A percentile compares a stretch with the other conserved stretches of the same genome.
These are phyloP conservation scores for Mariannaea sp. DNA, from an alignment of 2,329 filamentous ascomycete species.

Conservation along the genomic window DNA sequence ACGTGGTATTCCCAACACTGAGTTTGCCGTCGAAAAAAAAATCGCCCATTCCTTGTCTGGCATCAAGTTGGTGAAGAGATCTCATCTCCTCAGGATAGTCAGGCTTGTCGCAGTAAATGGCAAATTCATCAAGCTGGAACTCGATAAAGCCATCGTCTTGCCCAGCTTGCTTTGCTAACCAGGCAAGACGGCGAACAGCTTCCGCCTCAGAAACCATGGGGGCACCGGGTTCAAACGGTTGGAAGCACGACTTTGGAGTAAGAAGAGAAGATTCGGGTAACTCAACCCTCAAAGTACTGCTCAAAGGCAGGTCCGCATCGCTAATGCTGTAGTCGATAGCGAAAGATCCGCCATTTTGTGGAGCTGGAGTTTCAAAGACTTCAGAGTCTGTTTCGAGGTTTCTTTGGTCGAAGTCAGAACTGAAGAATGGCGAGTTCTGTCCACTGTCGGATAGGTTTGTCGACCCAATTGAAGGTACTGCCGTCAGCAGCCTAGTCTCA, in stretches of 20 bases:
- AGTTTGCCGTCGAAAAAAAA: conserved; percentile 67
- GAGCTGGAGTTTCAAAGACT: conserved; percentile 3
- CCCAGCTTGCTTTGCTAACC: conserved; percentile 15
- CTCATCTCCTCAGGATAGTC: conserved; percentile 55
- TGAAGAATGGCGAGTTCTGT: conserved; percentile 3
- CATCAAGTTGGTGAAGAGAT: conserved; percentile 58
- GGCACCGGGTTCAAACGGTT: conserved; percentile 39
- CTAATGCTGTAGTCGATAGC: background rate
- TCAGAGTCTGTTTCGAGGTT: background rate
- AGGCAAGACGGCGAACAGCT: conserved; percentile 18
- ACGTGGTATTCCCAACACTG: conserved; percentile 45
- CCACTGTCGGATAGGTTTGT: conserved; percentile 1
- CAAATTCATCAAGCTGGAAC: conserved; percentile 61
- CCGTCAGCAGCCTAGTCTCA: conserved; percentile 14
- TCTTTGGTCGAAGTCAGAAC: background rate
- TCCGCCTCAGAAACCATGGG: conserved; percentile 33
- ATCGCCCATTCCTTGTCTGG: conserved; percentile 37
- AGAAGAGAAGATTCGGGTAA: conserved; percentile 37
- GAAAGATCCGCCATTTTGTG: background rate
- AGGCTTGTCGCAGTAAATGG: conserved; percentile 54
- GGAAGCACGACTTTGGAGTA: conserved; percentile 39
- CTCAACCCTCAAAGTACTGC: conserved; percentile 30
- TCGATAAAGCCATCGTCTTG: conserved; percentile 47
- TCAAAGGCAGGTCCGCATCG: background rate
- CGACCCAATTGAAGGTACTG: conserved; percentile 7